Evolutionary conservation across 1,284 basidiomycete species (phyloP).

Genomic region (Afroboletus lepidellus): DNA sequence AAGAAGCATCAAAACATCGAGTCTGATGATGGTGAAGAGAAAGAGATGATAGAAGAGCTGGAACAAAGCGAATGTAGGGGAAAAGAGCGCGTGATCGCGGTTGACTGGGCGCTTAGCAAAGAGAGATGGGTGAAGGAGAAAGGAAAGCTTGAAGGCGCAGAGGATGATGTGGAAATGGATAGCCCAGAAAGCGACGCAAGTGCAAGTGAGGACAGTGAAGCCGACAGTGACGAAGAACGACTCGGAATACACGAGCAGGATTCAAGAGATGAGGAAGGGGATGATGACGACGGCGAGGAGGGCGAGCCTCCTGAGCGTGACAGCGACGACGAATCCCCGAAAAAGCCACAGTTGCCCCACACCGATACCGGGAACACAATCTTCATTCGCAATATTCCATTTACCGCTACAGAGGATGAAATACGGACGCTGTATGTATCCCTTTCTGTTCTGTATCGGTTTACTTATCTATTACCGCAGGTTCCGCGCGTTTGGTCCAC

Average conservation of each 20-base stretch:
- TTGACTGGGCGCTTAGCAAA: slow-evolving; percentile 97
- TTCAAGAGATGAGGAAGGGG: slow-evolving; percentile 34
- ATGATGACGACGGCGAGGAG: slow-evolving; percentile 37
- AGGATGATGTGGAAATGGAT: slow-evolving; percentile 29
- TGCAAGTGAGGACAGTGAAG: slow-evolving; percentile 29
- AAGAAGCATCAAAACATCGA: slow-evolving; percentile 44
- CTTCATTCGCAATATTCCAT: slow-evolving; percentile 94
- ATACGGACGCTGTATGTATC: slow-evolving; percentile 70
- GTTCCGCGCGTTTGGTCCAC: slow-evolving; percentile 87
- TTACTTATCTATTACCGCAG: slow-evolving; percentile 30
- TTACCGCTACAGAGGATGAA: slow-evolving; percentile 89
- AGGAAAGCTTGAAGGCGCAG: slow-evolving; percentile 49
- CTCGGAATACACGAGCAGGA: slow-evolving; percentile 46
- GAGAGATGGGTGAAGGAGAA: slow-evolving; percentile 87
- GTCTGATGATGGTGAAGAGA: slow-evolving; percentile 35
- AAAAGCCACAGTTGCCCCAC: slow-evolving; percentile 72
- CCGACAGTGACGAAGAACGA: slow-evolving; percentile 33
- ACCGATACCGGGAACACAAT: slow-evolving; percentile 88
- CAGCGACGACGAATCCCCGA: slow-evolving; percentile 37
- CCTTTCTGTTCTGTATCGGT: neutral
- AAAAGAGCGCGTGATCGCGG: slow-evolving; percentile 75
- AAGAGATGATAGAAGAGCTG: slow-evolving; percentile 38
- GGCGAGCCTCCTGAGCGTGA: slow-evolving; percentile 47
- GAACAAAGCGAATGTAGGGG: slow-evolving; percentile 35
- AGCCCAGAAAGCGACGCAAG: slow-evolving; percentile 33